A percentile compares a stretch with the other conserved stretches of the same genome.
These are phyloP conservation scores for Rickenella mellea DNA, from an alignment of 768 basidiomycete species.

Conservation along the genomic window DNA sequence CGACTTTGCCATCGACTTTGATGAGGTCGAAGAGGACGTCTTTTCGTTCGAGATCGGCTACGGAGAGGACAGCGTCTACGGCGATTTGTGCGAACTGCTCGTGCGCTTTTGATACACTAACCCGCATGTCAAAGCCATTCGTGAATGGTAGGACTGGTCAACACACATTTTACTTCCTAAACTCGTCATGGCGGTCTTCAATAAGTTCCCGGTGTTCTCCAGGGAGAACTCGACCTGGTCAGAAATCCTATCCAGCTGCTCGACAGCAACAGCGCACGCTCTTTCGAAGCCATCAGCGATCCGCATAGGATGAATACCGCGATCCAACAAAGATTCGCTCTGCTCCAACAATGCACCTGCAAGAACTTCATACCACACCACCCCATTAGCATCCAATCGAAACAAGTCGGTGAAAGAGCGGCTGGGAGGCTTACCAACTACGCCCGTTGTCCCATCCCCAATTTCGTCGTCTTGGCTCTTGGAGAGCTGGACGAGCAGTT, in stretches of 20 bases:
- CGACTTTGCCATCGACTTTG: conserved; percentile 98
- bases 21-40: conserved; percentile 98
- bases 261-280: conserved; percentile 84
- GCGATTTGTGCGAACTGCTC: conserved; percentile 95
- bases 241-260: conserved; percentile 83
- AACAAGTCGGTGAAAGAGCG: conserved; percentile 2
- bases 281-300: conserved; percentile 98
- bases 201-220: conserved; percentile 74
- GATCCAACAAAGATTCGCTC: conserved; percentile 91
- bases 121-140: neutral
- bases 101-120: conserved; percentile 93
- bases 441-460: conserved; percentile 98
- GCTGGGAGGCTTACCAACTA: conserved; percentile 68
- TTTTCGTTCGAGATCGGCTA: conserved; percentile 88
- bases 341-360: conserved; percentile 96
- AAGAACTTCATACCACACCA: conserved; percentile 47
- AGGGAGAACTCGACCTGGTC: conserved; percentile 83
- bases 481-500: conserved; percentile 90
- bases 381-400: too few species aligned
- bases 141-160: conserved; percentile 2
- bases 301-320: conserved; percentile 97
- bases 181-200: conserved; percentile 94
- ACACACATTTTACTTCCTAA: conserved; percentile 95
- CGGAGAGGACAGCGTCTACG: conserved; percentile 90
- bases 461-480: conserved; percentile 99